phyloP scores from a whole-genome alignment of 805 yeast species.

The Candida lessepsii region DNA sequence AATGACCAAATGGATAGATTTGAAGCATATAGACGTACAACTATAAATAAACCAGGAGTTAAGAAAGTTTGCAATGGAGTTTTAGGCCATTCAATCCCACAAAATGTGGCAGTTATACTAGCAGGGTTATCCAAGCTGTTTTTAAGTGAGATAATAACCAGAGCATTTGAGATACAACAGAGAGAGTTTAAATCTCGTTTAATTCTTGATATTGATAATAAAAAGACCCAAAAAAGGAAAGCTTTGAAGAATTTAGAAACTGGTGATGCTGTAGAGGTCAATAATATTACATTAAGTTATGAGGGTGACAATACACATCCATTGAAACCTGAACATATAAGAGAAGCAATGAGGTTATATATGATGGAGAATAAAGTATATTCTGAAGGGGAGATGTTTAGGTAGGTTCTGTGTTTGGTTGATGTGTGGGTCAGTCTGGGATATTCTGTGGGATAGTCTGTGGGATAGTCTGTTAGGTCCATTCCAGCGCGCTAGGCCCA shows the following conservation, averaged over 20 bases:
- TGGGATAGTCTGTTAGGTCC: no score
- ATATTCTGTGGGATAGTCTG: no score
- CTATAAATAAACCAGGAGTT: slow-evolving; percentile 60
- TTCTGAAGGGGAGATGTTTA: slow-evolving; percentile 17
- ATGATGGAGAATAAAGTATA: slow-evolving; percentile 55
- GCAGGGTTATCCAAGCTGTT: slow-evolving; percentile 87
- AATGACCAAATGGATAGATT: slow-evolving; percentile 84
- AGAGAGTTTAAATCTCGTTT: slow-evolving; percentile 47
- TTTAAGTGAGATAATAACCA: slow-evolving; percentile 85
- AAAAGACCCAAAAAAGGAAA: slow-evolving; percentile 35
- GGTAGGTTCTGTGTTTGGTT: not conserved
- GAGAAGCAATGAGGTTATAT: slow-evolving; percentile 86
- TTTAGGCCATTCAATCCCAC: slow-evolving; percentile 76
- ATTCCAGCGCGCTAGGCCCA: no score
- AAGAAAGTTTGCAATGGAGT: slow-evolving; percentile 78
- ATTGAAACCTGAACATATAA: slow-evolving; percentile 74
- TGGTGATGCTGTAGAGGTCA: slow-evolving; percentile 32
- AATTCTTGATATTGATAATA: slow-evolving; percentile 33
- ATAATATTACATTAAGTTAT: slow-evolving; percentile 19
- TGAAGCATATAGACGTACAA: slow-evolving; percentile 80
- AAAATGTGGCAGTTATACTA: slow-evolving; percentile 73
- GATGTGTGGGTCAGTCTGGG: no score
- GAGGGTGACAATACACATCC: slow-evolving; percentile 55
- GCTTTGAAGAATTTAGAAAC: slow-evolving; percentile 36
- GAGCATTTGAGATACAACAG: slow-evolving; percentile 70